phyloP scores from a whole-genome alignment of 106 monocot genomes.

The Dendrobium catenatum region DNA sequence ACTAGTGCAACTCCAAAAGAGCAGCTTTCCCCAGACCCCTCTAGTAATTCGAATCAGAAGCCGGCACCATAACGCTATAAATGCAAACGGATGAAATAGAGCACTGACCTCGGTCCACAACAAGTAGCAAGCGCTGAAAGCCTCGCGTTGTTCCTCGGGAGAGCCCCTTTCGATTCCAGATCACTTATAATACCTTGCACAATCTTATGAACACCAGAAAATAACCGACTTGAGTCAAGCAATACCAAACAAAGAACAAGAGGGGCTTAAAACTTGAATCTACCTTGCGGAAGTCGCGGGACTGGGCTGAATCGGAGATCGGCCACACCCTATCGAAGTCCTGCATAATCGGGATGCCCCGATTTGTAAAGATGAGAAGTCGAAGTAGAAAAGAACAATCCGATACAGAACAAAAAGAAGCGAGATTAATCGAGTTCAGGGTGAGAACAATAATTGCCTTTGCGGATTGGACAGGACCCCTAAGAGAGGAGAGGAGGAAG shows the following conservation, averaged over 20 bases:
- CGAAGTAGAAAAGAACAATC: neutral
- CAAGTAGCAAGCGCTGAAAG: constrained; percentile 96
- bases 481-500: constrained; percentile 90
- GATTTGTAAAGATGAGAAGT: neutral
- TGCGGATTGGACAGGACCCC: constrained; percentile 79
- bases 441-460: constrained; percentile 36
- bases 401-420: neutral
- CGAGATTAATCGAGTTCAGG: neutral
- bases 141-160: constrained; percentile 93
- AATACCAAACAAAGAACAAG: constrained; percentile 4
- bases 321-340: constrained; percentile 99
- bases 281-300: constrained; percentile 93
- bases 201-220: constrained; percentile 39
- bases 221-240: neutral
- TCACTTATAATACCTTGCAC: constrained; percentile 98
- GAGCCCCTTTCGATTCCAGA: constrained; percentile 82
- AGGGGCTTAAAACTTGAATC: neutral
- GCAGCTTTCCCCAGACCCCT: neutral
- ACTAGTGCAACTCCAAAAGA: neutral
- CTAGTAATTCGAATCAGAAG: neutral
- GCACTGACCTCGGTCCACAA: constrained; percentile 79
- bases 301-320: constrained; percentile 93
- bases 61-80: neutral
- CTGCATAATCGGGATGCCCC: constrained; percentile 17
- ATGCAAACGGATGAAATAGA: neutral